Evolutionary conservation across 2,329 filamentous ascomycete genomes (phyloP).

Genomic region (Fusarium sp.): DNA sequence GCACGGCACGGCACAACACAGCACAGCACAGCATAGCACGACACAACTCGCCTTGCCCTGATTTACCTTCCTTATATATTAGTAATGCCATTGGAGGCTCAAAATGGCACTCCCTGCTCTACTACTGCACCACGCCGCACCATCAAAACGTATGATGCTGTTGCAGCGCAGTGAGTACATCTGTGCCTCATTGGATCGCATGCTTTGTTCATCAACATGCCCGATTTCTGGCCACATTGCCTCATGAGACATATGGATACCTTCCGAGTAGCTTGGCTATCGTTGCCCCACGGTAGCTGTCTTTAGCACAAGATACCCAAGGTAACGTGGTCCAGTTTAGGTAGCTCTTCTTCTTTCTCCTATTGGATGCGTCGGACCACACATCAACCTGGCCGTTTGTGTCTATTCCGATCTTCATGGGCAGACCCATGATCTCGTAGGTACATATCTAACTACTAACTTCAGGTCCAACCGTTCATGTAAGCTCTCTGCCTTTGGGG

Average conservation of each 20-base stretch:
- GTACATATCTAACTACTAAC: too few relatives aligned
- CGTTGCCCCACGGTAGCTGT: conserved; percentile 20
- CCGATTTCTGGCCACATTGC: conserved; percentile 13
- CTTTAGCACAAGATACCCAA: background rate
- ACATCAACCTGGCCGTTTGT: background rate
- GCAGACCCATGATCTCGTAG: background rate
- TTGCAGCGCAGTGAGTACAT: background rate
- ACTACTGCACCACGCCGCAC: conserved; percentile 18
- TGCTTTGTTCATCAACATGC: conserved; percentile 3
- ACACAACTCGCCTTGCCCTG: conserved; percentile 12
- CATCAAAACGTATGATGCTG: conserved; percentile 15
- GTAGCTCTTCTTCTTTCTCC: background rate
- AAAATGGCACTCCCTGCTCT: conserved; percentile 13
- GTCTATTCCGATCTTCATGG: background rate
- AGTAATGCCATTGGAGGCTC: conserved; percentile 26
- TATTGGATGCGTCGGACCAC: conserved; percentile 5
- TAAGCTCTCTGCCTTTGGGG: too few relatives aligned
- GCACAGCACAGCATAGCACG: background rate
- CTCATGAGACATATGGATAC: conserved; percentile 17
- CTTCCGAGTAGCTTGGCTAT: conserved; percentile 2
- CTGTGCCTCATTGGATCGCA: background rate
- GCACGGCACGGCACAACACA: background rate
- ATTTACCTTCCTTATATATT: conserved; percentile 2
- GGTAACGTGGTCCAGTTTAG: conserved; percentile 6
- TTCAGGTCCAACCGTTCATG: too few relatives aligned